Evolutionary conservation across 768 basidiomycete species (phyloP), one percentile per base, ranked within the genome.

Genomic region (Psilocybe sp.): DNA sequence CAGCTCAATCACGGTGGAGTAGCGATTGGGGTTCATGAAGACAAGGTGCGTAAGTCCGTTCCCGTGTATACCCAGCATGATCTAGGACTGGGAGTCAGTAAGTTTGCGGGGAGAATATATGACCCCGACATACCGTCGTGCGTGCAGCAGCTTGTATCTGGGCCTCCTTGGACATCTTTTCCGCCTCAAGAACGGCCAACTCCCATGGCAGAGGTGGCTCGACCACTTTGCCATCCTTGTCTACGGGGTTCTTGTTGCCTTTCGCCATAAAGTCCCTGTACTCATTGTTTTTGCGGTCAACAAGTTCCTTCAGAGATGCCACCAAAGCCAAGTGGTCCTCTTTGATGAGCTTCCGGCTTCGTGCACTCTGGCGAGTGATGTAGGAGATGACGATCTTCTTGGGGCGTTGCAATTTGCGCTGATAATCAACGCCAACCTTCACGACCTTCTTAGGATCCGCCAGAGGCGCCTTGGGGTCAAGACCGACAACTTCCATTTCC

Each of bases 41-140:
- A 93, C 77, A n/a, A 93, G 75, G 59, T 92, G 89, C 8, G 89
- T 87, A 0, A 94, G 75, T 6, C 90, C 89, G 57, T 91, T 92
- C 5, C 89, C 89, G 53, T 89, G 87, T 1, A 88, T 79, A 28
- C 87, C 87, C 8, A 89, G 68, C 58, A 89, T 64, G 50, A 88
- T 75, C 86, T 88, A 18, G 7, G n/a, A 31, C 18, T 43, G 53
- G 44, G 34, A 3, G 49, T 45, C 20, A 28, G 39, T 20, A 19
- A n/a, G 4, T 31, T 12, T 9, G 12, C 14, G 20, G 41, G 19
- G 1, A 20, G 32, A 1, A 46, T 13, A 13, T 48, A 14, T 28
- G 36, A 11, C 18, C 42, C n/a, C 42, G 9, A 71, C 83, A 50
- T 51, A 90, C 87, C 11, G 88, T 92, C 1, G 91, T 87, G 43